Evolutionary conservation across 768 basidiomycete species (phyloP).

Genomic region (Phlebiopsis flavidoalba): DNA sequence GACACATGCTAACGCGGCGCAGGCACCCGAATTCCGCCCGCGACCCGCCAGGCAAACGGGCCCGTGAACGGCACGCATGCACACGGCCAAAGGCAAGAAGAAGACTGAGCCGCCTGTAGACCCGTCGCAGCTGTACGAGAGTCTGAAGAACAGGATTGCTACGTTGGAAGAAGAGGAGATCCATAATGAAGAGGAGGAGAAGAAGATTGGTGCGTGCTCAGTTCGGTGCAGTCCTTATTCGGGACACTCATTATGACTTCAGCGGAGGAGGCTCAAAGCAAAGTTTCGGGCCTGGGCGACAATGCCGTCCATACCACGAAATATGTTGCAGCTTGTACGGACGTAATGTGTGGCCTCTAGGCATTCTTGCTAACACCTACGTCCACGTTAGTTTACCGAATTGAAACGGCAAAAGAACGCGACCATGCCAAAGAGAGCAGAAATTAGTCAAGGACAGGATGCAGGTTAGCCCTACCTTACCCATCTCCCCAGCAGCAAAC

Average conservation of each 20-base stretch:
- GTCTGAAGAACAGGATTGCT: constrained; percentile 82
- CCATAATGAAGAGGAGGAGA: constrained; percentile 83
- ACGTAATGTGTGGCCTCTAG: neutral
- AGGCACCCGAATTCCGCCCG: constrained; percentile 28
- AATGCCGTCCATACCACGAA: constrained; percentile 77
- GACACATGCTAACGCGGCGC: constrained; percentile 16
- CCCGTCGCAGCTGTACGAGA: constrained; percentile 84
- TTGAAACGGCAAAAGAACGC: constrained; percentile 79
- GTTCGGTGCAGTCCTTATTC: neutral
- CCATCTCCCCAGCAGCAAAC: constrained; percentile 11
- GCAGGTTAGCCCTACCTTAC: constrained; percentile 46
- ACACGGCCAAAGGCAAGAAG: constrained; percentile 40
- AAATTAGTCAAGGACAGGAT: constrained; percentile 87
- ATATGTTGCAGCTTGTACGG: constrained; percentile 83
- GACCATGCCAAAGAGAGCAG: constrained; percentile 89
- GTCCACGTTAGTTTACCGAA: constrained; percentile 67
- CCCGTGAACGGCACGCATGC: constrained; percentile 20
- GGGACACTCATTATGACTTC: constrained; percentile 4
- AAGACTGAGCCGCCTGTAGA: constrained; percentile 70
- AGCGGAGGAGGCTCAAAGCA: constrained; percentile 89
- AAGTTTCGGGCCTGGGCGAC: constrained; percentile 78
- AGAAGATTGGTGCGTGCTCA: constrained; percentile 50
- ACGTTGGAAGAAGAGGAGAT: constrained; percentile 86
- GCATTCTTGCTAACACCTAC: neutral
- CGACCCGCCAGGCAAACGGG: constrained; percentile 22